Conservation (phyloP, 2,329 filamentous ascomycete genomes). For the Aspergillus fumigatus region DNA sequence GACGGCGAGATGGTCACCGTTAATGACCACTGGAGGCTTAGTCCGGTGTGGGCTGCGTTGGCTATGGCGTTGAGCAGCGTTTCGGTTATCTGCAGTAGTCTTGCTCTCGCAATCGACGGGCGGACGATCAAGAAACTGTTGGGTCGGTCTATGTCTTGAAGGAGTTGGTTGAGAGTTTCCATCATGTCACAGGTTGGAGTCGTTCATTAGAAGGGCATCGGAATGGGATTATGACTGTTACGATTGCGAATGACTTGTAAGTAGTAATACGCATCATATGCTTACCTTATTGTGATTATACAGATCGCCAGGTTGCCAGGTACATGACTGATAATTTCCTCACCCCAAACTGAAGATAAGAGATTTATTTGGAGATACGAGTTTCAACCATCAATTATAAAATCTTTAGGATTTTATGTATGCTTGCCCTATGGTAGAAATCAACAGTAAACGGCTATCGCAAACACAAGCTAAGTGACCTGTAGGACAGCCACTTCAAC, state of each 20-base stretch:
- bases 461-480: background rate
- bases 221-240: background rate
- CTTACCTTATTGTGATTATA: background rate
- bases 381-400: background rate
- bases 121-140: slow-evolving; percentile 18
- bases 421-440: background rate
- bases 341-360: background rate
- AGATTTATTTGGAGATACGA: background rate
- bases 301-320: too few relatives aligned
- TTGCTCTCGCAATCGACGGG: slow-evolving; percentile 58
- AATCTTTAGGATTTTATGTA: background rate
- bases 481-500: background rate
- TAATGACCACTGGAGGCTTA: slow-evolving; percentile 42
- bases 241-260: background rate
- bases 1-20: slow-evolving; percentile 31
- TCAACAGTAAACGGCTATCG: background rate
- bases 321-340: too few relatives aligned
- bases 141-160: slow-evolving; percentile 5
- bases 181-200: background rate
- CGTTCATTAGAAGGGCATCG: background rate
- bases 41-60: slow-evolving; percentile 70
- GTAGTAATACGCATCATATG: background rate
- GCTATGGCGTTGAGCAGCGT: slow-evolving; percentile 93
- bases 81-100: slow-evolving; percentile 78
- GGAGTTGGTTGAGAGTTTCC: background rate